These are phyloP conservation scores for Graphiopsis chlorocephala DNA, from an alignment of 2,329 filamentous ascomycete species.

Conservation along the genomic window DNA sequence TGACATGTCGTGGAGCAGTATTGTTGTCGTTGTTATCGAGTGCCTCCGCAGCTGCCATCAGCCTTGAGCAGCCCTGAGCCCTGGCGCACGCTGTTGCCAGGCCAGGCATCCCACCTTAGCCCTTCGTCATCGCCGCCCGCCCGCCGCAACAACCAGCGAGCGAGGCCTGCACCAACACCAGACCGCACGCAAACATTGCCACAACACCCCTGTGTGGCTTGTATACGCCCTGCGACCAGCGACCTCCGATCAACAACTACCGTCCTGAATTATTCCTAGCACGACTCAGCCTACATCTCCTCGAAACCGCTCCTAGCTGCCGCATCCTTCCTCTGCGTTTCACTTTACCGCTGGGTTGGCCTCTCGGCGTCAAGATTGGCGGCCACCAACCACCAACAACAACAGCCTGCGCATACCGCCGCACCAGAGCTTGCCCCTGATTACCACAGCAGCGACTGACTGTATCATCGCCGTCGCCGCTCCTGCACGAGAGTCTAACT, in stretches of 20 bases:
- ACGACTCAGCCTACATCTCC: not conserved
- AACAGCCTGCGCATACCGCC: slow-evolving; percentile 7
- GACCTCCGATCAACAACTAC: slow-evolving; percentile 4
- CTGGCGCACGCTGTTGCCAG: slow-evolving; percentile 4
- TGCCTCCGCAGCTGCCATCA: slow-evolving; percentile 1
- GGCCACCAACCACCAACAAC: slow-evolving; percentile 12
- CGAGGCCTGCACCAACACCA: not conserved
- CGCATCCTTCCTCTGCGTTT: slow-evolving; percentile 9
- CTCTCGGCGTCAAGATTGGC: slow-evolving; percentile 9
- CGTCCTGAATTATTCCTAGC: not conserved
- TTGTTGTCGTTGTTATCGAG: not conserved
- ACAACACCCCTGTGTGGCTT: not conserved
- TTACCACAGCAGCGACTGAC: not conserved
- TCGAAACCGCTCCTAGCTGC: slow-evolving; percentile 7
- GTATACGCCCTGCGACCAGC: slow-evolving; percentile 7
- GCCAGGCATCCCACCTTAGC: slow-evolving; percentile 8
- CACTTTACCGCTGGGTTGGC: slow-evolving; percentile 3
- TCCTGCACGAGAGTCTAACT: not conserved
- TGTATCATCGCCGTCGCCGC: not conserved
- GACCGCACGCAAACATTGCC: slow-evolving; percentile 1
- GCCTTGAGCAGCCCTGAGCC: not conserved
- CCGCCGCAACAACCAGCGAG: not conserved
- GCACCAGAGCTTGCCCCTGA: slow-evolving; percentile 5
- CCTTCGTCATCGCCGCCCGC: not conserved
- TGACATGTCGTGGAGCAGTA: slow-evolving; percentile 15